These are phyloP conservation scores for Xylaria grammica DNA, from an alignment of 495 filamentous ascomycete species.

Conservation along the genomic window DNA sequence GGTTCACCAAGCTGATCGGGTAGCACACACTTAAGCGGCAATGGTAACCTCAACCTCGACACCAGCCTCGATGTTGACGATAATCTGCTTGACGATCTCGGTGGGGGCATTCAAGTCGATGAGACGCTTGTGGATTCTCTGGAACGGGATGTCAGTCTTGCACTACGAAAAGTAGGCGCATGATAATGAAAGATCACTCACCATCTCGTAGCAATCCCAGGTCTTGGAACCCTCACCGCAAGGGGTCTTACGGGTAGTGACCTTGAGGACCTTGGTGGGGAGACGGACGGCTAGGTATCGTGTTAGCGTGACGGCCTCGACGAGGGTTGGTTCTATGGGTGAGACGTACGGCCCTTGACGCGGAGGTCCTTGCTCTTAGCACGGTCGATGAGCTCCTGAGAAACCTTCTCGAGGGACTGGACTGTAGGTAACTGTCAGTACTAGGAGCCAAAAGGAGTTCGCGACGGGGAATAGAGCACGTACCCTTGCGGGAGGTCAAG, in stretches of 20 bases:
- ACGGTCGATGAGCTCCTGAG: conserved; percentile 96
- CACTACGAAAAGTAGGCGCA: too few species aligned
- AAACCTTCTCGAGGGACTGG: conserved; percentile 95
- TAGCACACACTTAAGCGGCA: conserved; percentile 70
- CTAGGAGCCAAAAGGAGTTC: conserved; percentile 41
- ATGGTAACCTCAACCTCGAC: conserved; percentile 99
- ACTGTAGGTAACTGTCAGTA: conserved; percentile 49
- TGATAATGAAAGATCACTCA: conserved; percentile 2
- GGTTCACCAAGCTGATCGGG: not conserved
- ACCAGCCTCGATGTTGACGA: conserved; percentile 99
- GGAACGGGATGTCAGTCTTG: not conserved
- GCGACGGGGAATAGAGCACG: not conserved
- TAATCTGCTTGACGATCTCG: conserved; percentile 99
- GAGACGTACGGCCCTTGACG: conserved; percentile 76
- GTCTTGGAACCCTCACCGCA: conserved; percentile 99
- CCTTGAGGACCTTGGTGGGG: conserved; percentile 94
- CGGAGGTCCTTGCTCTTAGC: conserved; percentile 98
- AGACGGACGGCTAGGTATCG: conserved; percentile 96
- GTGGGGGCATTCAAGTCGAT: conserved; percentile 97
- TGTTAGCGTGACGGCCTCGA: conserved; percentile 37
- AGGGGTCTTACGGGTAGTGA: conserved; percentile 87
- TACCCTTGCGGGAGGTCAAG: conserved; percentile 27
- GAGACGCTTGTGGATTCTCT: conserved; percentile 93
- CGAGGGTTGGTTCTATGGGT: not conserved
- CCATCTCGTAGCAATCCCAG: conserved; percentile 99